Percentiles rank a stretch among this genome's conserved stretches.
Conservation (phyloP, 148 eudicot species). For the Spergularia marina region DNA sequence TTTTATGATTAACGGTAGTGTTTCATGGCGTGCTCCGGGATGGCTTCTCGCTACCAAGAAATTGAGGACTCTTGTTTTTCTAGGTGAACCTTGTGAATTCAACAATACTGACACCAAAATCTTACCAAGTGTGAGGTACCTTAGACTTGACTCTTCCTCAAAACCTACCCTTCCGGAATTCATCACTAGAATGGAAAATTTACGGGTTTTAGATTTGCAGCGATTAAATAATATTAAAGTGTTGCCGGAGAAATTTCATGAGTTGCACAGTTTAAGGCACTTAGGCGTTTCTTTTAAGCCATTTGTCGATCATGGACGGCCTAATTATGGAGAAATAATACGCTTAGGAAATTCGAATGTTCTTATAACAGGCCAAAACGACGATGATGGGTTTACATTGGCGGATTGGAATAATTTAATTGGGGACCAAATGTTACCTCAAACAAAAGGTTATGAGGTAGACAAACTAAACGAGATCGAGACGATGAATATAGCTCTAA, state of each 20-base stretch:
- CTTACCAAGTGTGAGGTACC: background rate
- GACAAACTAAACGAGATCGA: no score
- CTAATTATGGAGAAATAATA: background rate
- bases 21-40: background rate
- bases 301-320: background rate
- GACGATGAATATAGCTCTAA: background rate
- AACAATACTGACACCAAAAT: background rate
- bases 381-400: background rate
- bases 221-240: background rate
- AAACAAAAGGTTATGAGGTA: background rate
- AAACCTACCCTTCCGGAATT: background rate
- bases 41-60: background rate
- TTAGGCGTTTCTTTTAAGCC: background rate
- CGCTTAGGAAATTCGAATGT: slow-evolving; percentile 2
- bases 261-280: slow-evolving; percentile 4
- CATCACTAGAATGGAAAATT: background rate
- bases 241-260: background rate
- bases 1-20: background rate
- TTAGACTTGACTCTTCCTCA: background rate
- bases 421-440: background rate
- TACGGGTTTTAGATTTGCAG: slow-evolving; percentile 15
- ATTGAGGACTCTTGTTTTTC: slow-evolving; percentile 13
- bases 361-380: background rate
- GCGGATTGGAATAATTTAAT: background rate
- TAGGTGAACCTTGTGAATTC: background rate